Base-by-base conservation (phyloP, 192 early-diverging fungal genomes). In the Rhizoclosmatium globosum region DNA sequence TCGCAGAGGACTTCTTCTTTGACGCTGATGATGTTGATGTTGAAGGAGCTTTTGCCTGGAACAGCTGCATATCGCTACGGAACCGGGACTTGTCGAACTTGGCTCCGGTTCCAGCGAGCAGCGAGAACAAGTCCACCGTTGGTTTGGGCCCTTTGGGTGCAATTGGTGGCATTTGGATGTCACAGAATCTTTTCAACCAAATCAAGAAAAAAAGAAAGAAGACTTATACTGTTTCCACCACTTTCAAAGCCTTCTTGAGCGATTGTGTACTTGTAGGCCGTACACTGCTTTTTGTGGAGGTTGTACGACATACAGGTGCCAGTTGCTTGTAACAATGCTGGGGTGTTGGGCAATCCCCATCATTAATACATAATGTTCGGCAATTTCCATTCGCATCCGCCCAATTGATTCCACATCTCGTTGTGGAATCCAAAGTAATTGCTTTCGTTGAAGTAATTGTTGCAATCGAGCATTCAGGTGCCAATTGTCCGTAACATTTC, bases 71-170 rank as follows among this genome's bases (percentile, higher is more conserved):
- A 75, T 97, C 96, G 2, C 92, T 85, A 66, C 91, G 85, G 82
- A 94, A 97, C 17, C 94, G 89, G 59, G 86, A 87, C 74, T 92
- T 94, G 86, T 99, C 91, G 71, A 99, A 99, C 77, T 87, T 92
- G 7, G 96, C 93, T 7, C 97, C 97, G 17, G 91, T 87, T 44
- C 94, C 94, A 19, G 76, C 44, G 46, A 99, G 87, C 53, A 95
- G 84, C 65, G 92, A 89, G 88, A 98, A 96, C 74, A 98, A 83
- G 86, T 97, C 95, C 89, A 92, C 90, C 46, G 70, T 17, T 46
- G 67, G 42, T 13, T 47, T 39, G 13, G 7, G 17, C 31, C 13
- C 17, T 7, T 7, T n/a, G 0, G 61, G 11, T 64, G n/a, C 21
- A 0, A 17, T 64, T 64, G 61, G 53, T 57, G 53, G 53, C 64